Percentiles rank a stretch among this genome's conserved stretches.
phyloP scores from a whole-genome alignment of 2,329 filamentous ascomycete genomes.

The Pyricularia pennisetigena region DNA sequence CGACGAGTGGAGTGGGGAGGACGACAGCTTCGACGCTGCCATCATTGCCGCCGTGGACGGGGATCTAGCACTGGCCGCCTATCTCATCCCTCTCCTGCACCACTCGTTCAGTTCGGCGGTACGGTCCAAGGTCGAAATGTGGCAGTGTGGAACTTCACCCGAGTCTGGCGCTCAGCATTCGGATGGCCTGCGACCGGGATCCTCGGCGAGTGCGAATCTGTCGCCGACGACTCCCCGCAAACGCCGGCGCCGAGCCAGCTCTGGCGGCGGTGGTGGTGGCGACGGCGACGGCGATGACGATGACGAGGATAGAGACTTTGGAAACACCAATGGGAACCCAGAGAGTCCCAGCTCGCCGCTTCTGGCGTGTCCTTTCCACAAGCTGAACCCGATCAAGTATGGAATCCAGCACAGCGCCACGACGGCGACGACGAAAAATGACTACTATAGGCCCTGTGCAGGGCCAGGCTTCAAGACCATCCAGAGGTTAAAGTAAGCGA shows the following conservation, averaged over 20 bases:
- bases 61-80: conserved; percentile 14
- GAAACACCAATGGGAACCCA: conserved; percentile 2
- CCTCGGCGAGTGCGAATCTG: conserved; percentile 4
- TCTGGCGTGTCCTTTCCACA: conserved; percentile 18
- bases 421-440: conserved; percentile 9
- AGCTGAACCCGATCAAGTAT: conserved; percentile 15
- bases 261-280: conserved; percentile 6
- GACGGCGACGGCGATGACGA: conserved; percentile 9
- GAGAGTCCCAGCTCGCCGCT: conserved; percentile 5
- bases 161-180: background rate
- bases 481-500: conserved; percentile 16
- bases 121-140: conserved; percentile 14
- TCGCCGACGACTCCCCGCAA: conserved; percentile 9
- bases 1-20: conserved; percentile 13
- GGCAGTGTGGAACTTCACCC: conserved; percentile 10
- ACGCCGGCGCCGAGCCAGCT: conserved; percentile 10
- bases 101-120: conserved; percentile 11
- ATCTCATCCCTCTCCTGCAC: conserved; percentile 15
- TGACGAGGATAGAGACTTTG: conserved; percentile 8
- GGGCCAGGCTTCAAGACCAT: conserved; percentile 18
- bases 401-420: conserved; percentile 13
- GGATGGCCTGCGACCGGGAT: background rate
- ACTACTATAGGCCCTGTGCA: conserved; percentile 15
- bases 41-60: conserved; percentile 14
- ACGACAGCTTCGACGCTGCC: conserved; percentile 14